Base-by-base conservation (phyloP, 2,329 filamentous ascomycete species). In the Dactylellina sp. region DNA sequence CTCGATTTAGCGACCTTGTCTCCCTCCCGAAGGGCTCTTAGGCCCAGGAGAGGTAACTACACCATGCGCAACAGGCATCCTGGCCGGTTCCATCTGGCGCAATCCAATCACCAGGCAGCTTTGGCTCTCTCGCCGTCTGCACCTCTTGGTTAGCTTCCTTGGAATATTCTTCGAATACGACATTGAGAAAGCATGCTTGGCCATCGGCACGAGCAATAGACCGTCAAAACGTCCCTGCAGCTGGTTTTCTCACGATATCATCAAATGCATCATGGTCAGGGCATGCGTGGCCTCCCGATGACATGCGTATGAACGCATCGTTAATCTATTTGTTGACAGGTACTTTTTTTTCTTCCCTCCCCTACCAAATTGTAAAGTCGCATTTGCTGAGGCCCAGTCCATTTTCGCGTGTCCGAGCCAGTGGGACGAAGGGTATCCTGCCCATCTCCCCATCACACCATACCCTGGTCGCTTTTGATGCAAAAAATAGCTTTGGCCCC, bases 401-500 rank as follows among this genome's bases (percentile, higher is more conserved):
- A 20, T n/a, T 28, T 16, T 53, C 24, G 39, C 60, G 61, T 74
- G 70, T 66, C 70, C 65, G 60, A 60, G 60, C 59, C 61, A 61
- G 25, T 52, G 50, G n/a, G 24, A 60, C 70, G 57, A 55, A 61
- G 70, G 56, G 44, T 52, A 61, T 57, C 65, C 57, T 52, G 57
- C 20, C 49, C 56, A 62, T 56, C 56, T 42, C 50, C 50, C 46
- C 49, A 39, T 28, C 18, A 24, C 24, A 44, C 40, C 60, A 37
- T 22, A 47, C 63, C 64, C 64, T 47, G 47, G 64, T 62, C 64
- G 28, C 25, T 39, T 66, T 40, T 66, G 70, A 74, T 74, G 61
- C 70, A 74, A 74, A 65, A 74, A 74, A 74, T 74, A 74, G 70
- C 70, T 74, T n/a, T 28, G 55, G 57, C 55, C 70, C 61, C 61